phyloP scores from a whole-genome alignment of 768 basidiomycete species.

The Royoungia palumana region DNA sequence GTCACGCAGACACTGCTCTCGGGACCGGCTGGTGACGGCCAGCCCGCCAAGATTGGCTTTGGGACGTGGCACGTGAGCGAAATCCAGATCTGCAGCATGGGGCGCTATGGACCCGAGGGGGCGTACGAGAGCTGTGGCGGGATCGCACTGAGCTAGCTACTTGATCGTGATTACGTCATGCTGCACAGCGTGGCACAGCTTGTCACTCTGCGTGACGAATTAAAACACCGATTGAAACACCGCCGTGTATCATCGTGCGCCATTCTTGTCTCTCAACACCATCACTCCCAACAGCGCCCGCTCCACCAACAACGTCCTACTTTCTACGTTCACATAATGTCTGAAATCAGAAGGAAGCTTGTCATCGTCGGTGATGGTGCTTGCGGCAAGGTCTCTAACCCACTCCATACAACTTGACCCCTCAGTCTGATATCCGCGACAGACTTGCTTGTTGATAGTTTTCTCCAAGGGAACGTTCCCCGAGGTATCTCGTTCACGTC shows the following conservation, averaged over 20 bases:
- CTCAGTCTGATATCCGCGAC: conserved; percentile 20
- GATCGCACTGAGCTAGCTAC: background rate
- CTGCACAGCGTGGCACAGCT: conserved; percentile 29
- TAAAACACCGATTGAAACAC: conserved; percentile 35
- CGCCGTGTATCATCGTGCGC: conserved; percentile 37
- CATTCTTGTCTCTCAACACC: conserved; percentile 39
- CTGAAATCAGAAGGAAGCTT: conserved; percentile 97
- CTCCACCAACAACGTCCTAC: conserved; percentile 29
- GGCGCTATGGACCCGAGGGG: conserved; percentile 58
- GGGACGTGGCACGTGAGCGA: conserved; percentile 54
- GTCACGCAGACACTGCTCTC: conserved; percentile 9
- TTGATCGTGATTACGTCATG: background rate
- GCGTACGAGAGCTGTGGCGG: conserved; percentile 53
- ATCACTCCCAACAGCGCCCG: conserved; percentile 36
- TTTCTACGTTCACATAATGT: conserved; percentile 57
- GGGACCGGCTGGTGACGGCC: conserved; percentile 1
- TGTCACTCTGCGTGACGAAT: conserved; percentile 15
- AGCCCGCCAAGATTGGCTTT: conserved; percentile 41
- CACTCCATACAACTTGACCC: conserved; percentile 1
- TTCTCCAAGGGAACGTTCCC: conserved; percentile 97
- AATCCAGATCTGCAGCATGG: conserved; percentile 70
- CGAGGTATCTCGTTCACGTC: conserved; percentile 52
- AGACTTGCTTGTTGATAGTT: conserved; percentile 94
- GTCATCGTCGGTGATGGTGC: conserved; percentile 99
- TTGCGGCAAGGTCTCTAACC: conserved; percentile 75